phyloP scores from a whole-genome alignment of 1,284 basidiomycete genomes.

The Cystobasidiaceae sp. region DNA sequence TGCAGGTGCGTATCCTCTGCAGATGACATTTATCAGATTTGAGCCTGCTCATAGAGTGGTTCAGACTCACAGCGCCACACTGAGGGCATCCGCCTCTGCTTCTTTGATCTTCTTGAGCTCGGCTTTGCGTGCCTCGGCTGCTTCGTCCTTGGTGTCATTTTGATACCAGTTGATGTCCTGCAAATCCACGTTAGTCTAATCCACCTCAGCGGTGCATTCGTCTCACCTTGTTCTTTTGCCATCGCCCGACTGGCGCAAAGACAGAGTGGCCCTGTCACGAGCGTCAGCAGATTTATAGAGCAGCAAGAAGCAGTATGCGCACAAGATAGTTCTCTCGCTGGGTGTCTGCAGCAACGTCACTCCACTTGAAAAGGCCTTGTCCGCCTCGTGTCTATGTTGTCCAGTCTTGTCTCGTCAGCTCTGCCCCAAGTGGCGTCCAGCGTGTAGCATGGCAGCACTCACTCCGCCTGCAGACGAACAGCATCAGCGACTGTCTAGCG shows the following conservation, averaged over 20 bases:
- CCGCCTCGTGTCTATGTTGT: constrained; percentile 19
- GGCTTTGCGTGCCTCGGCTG: constrained; percentile 27
- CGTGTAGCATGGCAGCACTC: neutral
- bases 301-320: neutral
- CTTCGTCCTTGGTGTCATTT: constrained; percentile 33
- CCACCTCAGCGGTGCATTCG: neutral
- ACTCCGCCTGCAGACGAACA: constrained; percentile 24
- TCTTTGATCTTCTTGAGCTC: constrained; percentile 39
- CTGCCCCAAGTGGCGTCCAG: neutral
- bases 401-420: neutral
- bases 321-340: constrained; percentile 27
- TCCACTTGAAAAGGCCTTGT: constrained; percentile 26
- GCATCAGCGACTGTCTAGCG: no score
- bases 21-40: neutral
- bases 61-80: constrained; percentile 37
- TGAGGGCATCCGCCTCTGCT: constrained; percentile 40
- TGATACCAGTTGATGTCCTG: constrained; percentile 33
- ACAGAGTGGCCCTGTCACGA: constrained; percentile 34
- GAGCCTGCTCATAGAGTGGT: neutral
- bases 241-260: constrained; percentile 38
- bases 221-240: constrained; percentile 35
- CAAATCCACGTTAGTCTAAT: neutral
- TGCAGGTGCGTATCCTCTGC: constrained; percentile 11
- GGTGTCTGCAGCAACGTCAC: constrained; percentile 23
- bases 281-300: neutral